Evolutionary conservation across 2,329 filamentous ascomycete species (phyloP).

Genomic region (Cryphonectria naterciae): DNA sequence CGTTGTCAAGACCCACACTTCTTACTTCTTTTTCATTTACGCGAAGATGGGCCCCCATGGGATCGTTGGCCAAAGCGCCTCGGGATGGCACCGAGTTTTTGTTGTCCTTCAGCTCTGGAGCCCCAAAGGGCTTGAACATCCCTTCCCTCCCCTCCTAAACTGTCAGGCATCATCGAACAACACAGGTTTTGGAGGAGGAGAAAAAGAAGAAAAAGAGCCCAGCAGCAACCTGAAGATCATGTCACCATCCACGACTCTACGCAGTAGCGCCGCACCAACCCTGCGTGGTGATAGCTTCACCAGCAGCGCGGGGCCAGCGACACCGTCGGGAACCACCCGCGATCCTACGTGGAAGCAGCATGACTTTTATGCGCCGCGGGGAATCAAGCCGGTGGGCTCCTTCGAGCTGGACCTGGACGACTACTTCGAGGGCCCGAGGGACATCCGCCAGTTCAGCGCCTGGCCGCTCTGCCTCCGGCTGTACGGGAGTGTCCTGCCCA

Average conservation of each 20-base stretch:
- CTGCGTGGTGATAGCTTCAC: constrained; percentile 5
- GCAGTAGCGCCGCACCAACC: background rate
- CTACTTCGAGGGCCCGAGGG: constrained; percentile 68
- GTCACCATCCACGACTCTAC: constrained; percentile 7
- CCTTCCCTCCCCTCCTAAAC: too few species aligned
- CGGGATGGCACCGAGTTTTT: background rate
- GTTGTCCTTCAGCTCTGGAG: background rate
- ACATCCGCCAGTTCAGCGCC: constrained; percentile 75
- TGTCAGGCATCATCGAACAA: background rate
- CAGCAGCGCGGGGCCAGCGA: constrained; percentile 6
- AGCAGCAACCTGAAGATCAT: background rate
- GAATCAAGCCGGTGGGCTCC: constrained; percentile 7
- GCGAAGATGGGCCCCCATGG: background rate
- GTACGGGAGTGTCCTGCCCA: constrained; percentile 75
- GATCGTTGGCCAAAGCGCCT: constrained; percentile 7
- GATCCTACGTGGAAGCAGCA: constrained; percentile 15
- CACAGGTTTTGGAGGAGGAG: background rate
- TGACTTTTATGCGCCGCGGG: constrained; percentile 13
- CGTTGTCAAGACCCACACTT: constrained; percentile 15
- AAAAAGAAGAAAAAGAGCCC: background rate
- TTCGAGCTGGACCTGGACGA: constrained; percentile 53
- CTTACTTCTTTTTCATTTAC: background rate
- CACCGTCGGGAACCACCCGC: background rate
- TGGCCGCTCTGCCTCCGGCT: constrained; percentile 76
- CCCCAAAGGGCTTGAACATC: too few species aligned